These are phyloP conservation scores for Phytopythium litorale DNA, from an alignment of 352 stramenopile species.

Conservation along the genomic window DNA sequence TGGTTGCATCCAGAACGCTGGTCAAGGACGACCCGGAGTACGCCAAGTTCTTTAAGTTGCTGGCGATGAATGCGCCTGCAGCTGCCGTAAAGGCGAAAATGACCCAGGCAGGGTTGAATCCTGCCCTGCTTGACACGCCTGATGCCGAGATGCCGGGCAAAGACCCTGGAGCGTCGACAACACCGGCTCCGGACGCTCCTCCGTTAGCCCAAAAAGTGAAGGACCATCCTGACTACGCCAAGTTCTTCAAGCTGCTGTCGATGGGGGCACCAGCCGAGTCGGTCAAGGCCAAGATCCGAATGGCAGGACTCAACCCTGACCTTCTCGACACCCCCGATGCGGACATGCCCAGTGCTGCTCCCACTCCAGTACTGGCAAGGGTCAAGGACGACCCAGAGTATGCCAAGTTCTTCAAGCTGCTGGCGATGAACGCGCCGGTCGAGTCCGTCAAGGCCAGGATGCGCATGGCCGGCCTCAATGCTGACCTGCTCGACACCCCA, in stretches of 20 bases:
- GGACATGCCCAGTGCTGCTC: conserved; percentile 15
- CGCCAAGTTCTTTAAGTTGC: conserved; percentile 67
- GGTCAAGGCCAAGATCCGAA: conserved; percentile 58
- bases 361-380: conserved; percentile 17
- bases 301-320: conserved; percentile 48
- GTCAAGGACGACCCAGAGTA: conserved; percentile 69
- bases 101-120: conserved; percentile 81
- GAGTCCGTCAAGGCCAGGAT: conserved; percentile 64
- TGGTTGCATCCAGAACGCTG: conserved; percentile 6
- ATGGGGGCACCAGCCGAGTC: conserved; percentile 50
- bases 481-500: conserved; percentile 69
- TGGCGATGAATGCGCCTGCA: conserved; percentile 51
- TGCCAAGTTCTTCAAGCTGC: conserved; percentile 74
- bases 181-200: neutral
- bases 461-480: conserved; percentile 52
- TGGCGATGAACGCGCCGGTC: conserved; percentile 49
- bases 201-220: conserved; percentile 28
- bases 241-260: conserved; percentile 71
- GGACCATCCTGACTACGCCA: conserved; percentile 47
- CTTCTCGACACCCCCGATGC: conserved; percentile 72
- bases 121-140: conserved; percentile 59
- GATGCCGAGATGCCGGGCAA: conserved; percentile 36
- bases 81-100: conserved; percentile 62
- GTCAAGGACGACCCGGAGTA: conserved; percentile 59
- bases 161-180: neutral